Conservation (phyloP, 2,329 filamentous ascomycete genomes). For the Colletotrichum higginsianum region DNA sequence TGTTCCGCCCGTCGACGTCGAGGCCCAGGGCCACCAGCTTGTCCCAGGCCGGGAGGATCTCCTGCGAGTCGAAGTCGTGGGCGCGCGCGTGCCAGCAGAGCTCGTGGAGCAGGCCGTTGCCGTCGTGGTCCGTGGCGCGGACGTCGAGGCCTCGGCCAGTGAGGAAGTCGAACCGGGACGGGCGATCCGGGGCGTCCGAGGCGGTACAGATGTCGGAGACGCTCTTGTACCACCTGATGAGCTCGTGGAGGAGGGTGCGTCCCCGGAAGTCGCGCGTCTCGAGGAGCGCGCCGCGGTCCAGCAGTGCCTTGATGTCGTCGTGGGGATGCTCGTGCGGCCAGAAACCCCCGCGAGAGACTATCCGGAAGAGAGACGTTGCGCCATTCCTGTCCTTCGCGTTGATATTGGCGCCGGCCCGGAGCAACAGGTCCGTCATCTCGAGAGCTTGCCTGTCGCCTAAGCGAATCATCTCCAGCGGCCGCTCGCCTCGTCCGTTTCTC, state of each 20-base stretch:
- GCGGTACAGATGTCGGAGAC: background rate
- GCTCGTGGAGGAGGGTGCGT: slow-evolving; percentile 44
- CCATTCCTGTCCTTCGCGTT: slow-evolving; percentile 42
- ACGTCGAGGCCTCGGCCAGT: slow-evolving; percentile 32
- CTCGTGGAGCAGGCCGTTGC: slow-evolving; percentile 47
- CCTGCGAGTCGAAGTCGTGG: background rate
- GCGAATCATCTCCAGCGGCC: slow-evolving; percentile 38
- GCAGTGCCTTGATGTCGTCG: slow-evolving; percentile 26
- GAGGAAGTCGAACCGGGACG: slow-evolving; percentile 28
- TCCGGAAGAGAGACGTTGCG: slow-evolving; percentile 41
- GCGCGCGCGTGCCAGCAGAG: slow-evolving; percentile 1
- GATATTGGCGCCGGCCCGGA: slow-evolving; percentile 47
- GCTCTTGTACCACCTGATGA: background rate
- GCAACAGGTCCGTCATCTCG: slow-evolving; percentile 22
- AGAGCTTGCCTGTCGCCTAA: fast-evolving
- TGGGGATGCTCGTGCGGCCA: background rate
- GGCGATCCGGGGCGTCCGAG: no score
- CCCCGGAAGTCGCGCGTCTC: slow-evolving; percentile 40
- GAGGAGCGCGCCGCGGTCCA: slow-evolving; percentile 40
- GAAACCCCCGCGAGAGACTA: background rate
- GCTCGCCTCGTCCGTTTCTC: slow-evolving; percentile 40
- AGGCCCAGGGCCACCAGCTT: slow-evolving; percentile 40
- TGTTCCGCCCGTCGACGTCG: slow-evolving; percentile 42
- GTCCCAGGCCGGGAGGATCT: slow-evolving; percentile 33
- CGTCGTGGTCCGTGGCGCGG: slow-evolving; percentile 41